Evolutionary conservation across 2,329 filamentous ascomycete species (phyloP).

Genomic region (Fusarium nodosum): DNA sequence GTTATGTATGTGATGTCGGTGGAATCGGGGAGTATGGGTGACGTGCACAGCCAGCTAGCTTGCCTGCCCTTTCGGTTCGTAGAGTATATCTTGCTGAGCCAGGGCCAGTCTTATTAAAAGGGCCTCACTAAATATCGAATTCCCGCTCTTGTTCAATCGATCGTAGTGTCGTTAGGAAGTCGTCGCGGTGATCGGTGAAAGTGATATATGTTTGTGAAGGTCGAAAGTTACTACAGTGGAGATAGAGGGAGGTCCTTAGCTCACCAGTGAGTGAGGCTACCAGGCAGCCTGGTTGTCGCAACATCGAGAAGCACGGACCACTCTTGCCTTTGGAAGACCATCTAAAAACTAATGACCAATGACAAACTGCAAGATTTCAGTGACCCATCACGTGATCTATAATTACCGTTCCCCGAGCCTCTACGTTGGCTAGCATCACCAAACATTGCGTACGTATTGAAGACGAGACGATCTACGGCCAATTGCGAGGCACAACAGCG

Average conservation of each 20-base stretch:
- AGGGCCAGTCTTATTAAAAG: background rate
- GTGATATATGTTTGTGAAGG: slow-evolving; percentile 21
- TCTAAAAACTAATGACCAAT: slow-evolving; percentile 23
- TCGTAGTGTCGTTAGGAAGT: slow-evolving; percentile 8
- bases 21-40: slow-evolving; percentile 26
- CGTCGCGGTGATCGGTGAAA: slow-evolving; percentile 7
- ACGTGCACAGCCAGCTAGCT: slow-evolving; percentile 45
- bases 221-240: slow-evolving; percentile 41
- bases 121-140: background rate
- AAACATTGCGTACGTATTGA: slow-evolving; percentile 42
- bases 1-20: slow-evolving; percentile 32
- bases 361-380: slow-evolving; percentile 35
- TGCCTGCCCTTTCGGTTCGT: slow-evolving; percentile 40
- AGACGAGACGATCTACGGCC: slow-evolving; percentile 46
- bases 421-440: slow-evolving; percentile 45
- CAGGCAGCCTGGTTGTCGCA: slow-evolving; percentile 57
- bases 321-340: background rate
- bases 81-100: slow-evolving; percentile 15
- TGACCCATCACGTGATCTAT: slow-evolving; percentile 49
- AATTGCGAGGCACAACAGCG: slow-evolving; percentile 53
- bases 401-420: slow-evolving; percentile 47
- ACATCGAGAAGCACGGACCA: slow-evolving; percentile 48
- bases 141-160: background rate
- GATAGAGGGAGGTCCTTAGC: slow-evolving; percentile 43
- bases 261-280: slow-evolving; percentile 57